phyloP scores from a whole-genome alignment of 202 grass and related monocot species.

The Brachypodium distachyon region DNA sequence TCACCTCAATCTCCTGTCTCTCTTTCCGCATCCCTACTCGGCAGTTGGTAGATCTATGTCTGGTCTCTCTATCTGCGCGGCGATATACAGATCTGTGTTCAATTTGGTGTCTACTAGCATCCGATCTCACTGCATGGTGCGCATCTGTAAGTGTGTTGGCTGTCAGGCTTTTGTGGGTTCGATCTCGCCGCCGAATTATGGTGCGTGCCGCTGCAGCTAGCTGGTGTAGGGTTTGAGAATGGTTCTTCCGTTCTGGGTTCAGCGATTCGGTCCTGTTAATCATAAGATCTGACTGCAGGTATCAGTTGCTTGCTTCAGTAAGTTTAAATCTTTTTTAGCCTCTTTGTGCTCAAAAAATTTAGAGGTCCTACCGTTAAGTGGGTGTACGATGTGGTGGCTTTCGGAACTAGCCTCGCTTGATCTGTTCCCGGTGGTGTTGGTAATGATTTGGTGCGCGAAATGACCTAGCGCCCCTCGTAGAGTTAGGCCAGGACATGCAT shows the following conservation, averaged over 20 bases:
- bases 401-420: background rate
- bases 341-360: background rate
- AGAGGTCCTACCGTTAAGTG: background rate
- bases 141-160: background rate
- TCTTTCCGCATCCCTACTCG: too few relatives aligned
- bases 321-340: background rate
- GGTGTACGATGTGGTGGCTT: background rate
- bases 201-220: background rate
- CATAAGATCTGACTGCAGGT: background rate
- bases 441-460: background rate
- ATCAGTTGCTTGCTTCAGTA: background rate
- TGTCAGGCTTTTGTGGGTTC: background rate
- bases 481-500: background rate
- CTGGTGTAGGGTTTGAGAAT: background rate
- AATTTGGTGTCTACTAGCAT: background rate
- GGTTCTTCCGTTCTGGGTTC: background rate
- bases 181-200: conserved; percentile 38
- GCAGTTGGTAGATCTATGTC: background rate
- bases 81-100: background rate
- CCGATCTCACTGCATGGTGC: background rate
- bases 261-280: background rate
- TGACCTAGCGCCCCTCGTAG: background rate
- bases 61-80: background rate
- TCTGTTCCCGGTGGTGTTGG: background rate
- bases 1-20: background rate